Percentiles rank a stretch among this genome's conserved stretches.
Conservation (phyloP, 768 basidiomycete species). For the Termitomyces sp. region DNA sequence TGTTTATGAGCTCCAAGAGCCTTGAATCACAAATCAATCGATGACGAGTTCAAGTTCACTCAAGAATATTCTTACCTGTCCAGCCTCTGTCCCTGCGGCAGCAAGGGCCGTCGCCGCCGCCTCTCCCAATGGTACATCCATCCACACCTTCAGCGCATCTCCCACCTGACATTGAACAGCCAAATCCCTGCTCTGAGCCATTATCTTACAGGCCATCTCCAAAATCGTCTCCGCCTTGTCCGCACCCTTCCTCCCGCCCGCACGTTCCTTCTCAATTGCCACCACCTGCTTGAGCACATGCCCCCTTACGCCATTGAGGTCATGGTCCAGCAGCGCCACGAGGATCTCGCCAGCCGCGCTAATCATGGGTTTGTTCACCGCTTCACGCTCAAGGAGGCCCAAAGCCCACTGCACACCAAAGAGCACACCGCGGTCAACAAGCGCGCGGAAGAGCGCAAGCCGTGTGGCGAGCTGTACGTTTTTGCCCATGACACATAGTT, state of each 20-base stretch:
- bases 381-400: slow-evolving; percentile 58
- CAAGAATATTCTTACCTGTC: slow-evolving; percentile 23
- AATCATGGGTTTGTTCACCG: slow-evolving; percentile 54
- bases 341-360: slow-evolving; percentile 86
- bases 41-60: background rate
- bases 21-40: slow-evolving; percentile 27
- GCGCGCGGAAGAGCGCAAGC: slow-evolving; percentile 78
- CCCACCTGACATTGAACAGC: slow-evolving; percentile 90
- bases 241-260: slow-evolving; percentile 51
- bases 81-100: slow-evolving; percentile 31
- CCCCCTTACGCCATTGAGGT: slow-evolving; percentile 79
- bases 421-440: slow-evolving; percentile 86
- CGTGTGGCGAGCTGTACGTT: slow-evolving; percentile 90
- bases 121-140: slow-evolving; percentile 68
- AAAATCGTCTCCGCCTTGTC: slow-evolving; percentile 73
- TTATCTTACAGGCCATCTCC: slow-evolving; percentile 70
- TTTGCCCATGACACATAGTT: slow-evolving; percentile 94
- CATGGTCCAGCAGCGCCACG: slow-evolving; percentile 84
- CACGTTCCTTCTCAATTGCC: slow-evolving; percentile 67
- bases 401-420: slow-evolving; percentile 94
- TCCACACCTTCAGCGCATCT: slow-evolving; percentile 78
- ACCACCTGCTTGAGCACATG: slow-evolving; percentile 82
- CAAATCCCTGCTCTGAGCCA: slow-evolving; percentile 78
- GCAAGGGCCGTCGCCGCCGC: slow-evolving; percentile 26
- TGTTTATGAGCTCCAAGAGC: slow-evolving; percentile 38